Conservation (phyloP, 768 basidiomycete genomes). For the Auricularia sp. region DNA sequence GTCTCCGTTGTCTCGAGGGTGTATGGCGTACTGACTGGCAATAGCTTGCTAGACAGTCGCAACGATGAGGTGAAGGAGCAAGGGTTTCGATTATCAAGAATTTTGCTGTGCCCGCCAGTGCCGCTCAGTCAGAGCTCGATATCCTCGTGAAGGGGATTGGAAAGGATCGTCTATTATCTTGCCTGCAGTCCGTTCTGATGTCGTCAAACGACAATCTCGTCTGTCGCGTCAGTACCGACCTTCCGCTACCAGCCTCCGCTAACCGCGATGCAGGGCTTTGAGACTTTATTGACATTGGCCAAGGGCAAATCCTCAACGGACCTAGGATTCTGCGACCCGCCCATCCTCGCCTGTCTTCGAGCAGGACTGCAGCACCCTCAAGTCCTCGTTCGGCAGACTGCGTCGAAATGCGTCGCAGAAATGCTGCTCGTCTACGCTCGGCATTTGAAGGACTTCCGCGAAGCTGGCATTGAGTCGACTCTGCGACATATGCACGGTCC, state of each 20-base stretch:
- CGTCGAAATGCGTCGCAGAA: constrained; percentile 48
- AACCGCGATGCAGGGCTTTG: constrained; percentile 36
- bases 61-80: constrained; percentile 59
- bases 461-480: constrained; percentile 35
- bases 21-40: not conserved
- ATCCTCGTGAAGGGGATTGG: constrained; percentile 30
- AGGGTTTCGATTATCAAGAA: constrained; percentile 55
- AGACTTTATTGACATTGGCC: constrained; percentile 55
- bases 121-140: not conserved
- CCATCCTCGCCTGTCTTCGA: constrained; percentile 45
- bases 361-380: constrained; percentile 48
- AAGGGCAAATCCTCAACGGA: constrained; percentile 43
- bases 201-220: constrained; percentile 44
- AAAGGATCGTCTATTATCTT: constrained; percentile 32
- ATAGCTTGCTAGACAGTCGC: constrained; percentile 44
- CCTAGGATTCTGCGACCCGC: constrained; percentile 39
- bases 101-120: constrained; percentile 17
- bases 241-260: not conserved
- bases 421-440: constrained; percentile 36
- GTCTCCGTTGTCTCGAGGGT: not conserved
- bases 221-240: constrained; percentile 31
- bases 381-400: constrained; percentile 48
- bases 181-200: constrained; percentile 38
- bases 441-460: constrained; percentile 29
- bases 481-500: constrained; percentile 33